phyloP scores from a whole-genome alignment of 768 basidiomycete species.

The Lactarius deliciosus region DNA sequence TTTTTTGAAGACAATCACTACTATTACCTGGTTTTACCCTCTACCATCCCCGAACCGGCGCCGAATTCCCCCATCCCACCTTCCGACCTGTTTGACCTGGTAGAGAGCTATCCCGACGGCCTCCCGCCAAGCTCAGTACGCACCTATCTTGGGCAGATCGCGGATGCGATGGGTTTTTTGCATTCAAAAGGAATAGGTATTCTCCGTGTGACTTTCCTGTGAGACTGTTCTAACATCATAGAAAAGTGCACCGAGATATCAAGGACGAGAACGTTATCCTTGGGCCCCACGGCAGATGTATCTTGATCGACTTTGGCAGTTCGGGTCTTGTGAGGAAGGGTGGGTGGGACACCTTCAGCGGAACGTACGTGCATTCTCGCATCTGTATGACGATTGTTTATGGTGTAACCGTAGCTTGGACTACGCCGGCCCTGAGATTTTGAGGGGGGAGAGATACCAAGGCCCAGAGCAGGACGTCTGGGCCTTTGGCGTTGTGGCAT shows the following conservation, averaged over 20 bases:
- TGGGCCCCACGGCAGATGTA: constrained; percentile 75
- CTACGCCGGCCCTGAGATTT: constrained; percentile 95
- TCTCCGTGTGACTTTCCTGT: constrained; percentile 1
- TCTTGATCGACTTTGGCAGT: constrained; percentile 97
- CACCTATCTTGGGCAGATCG: constrained; percentile 89
- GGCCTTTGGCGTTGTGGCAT: constrained; percentile 97
- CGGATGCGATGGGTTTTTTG: constrained; percentile 85
- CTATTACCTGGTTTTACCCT: constrained; percentile 92
- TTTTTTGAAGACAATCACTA: constrained; percentile 97
- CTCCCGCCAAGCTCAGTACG: constrained; percentile 72
- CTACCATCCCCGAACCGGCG: constrained; percentile 57
- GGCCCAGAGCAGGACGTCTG: constrained; percentile 98
- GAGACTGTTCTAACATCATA: constrained; percentile 14
- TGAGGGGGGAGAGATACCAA: constrained; percentile 90
- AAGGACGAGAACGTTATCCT: constrained; percentile 97
- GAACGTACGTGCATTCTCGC: constrained; percentile 63
- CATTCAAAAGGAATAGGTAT: constrained; percentile 89
- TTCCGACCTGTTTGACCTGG: constrained; percentile 92
- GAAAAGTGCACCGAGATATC: constrained; percentile 88
- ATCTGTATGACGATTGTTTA: constrained; percentile 25
- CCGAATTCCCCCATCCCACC: constrained; percentile 55
- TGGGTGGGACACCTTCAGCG: constrained; percentile 89
- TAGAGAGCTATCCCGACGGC: constrained; percentile 86
- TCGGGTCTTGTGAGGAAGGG: constrained; percentile 79
- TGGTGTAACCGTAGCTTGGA: constrained; percentile 56